phyloP scores from a whole-genome alignment of 805 yeast genomes.

The Limtongozyma cylindracea region DNA sequence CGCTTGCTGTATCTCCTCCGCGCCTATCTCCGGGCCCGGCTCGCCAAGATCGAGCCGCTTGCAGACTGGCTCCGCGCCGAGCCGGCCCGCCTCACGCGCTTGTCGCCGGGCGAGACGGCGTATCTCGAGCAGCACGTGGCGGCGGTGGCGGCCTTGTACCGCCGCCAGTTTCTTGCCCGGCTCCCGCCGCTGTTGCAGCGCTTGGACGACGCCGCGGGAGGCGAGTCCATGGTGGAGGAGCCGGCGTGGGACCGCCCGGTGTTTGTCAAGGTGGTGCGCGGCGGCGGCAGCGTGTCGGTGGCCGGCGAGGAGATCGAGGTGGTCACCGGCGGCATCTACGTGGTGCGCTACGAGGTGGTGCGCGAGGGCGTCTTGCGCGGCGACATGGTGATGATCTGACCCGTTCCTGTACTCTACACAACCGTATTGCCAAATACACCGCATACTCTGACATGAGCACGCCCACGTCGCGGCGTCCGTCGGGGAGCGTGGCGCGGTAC shows the following conservation, averaged over 20 bases:
- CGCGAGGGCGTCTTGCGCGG: not conserved
- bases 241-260: conserved; percentile 67
- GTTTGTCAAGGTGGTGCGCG: conserved; percentile 31
- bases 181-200: conserved; percentile 48
- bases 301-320: not conserved
- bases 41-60: conserved; percentile 59
- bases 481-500: too few relatives aligned
- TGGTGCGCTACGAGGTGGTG: not conserved
- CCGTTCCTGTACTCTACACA: too few relatives aligned
- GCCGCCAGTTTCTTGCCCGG: conserved; percentile 33
- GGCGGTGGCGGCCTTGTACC: conserved; percentile 38
- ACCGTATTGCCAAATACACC: too few relatives aligned
- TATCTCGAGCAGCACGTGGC: conserved; percentile 49
- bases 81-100: conserved; percentile 1
- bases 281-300: not conserved
- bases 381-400: not conserved
- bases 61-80: conserved; percentile 13
- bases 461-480: too few relatives aligned
- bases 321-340: not conserved
- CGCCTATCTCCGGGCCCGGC: conserved; percentile 54
- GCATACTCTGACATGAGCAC: too few relatives aligned
- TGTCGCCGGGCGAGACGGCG: conserved; percentile 33
- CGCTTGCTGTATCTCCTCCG: conserved; percentile 64
- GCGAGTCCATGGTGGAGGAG: conserved; percentile 45
- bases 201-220: conserved; percentile 43